phyloP scores from a whole-genome alignment of 164 flowering plant genomes.

The Vitis riparia region DNA sequence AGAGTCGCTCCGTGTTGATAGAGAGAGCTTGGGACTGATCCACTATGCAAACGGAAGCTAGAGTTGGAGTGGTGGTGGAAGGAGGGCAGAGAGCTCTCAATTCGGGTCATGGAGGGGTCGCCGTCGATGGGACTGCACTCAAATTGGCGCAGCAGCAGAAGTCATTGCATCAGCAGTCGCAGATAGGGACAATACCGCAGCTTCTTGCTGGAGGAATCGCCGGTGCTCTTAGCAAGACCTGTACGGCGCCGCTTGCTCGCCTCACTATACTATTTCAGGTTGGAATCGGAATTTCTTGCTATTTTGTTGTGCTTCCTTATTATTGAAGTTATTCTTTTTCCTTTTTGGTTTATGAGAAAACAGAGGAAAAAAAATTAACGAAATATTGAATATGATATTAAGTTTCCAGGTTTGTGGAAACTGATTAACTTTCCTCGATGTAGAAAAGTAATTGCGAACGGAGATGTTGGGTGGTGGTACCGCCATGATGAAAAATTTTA shows the following conservation, averaged over 20 bases:
- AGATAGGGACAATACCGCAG: slow-evolving; percentile 56
- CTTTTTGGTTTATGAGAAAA: too few relatives aligned
- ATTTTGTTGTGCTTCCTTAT: neutral
- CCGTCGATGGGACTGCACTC: slow-evolving; percentile 19
- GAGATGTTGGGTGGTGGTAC: too few relatives aligned
- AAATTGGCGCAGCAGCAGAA: slow-evolving; percentile 14
- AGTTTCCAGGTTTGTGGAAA: too few relatives aligned
- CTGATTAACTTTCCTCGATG: too few relatives aligned
- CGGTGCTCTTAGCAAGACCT: slow-evolving; percentile 52
- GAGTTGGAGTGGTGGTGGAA: slow-evolving; percentile 52
- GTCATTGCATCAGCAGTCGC: slow-evolving; percentile 32
- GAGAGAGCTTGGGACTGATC: neutral
- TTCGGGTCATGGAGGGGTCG: slow-evolving; percentile 17
- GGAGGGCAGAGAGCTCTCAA: slow-evolving; percentile 31
- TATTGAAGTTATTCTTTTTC: neutral
- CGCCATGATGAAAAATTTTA: too few relatives aligned
- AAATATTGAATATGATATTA: too few relatives aligned
- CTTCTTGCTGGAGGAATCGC: slow-evolving; percentile 62
- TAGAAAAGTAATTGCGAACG: too few relatives aligned
- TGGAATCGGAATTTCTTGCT: neutral
- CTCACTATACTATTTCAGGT: slow-evolving; percentile 59
- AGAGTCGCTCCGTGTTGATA: neutral
- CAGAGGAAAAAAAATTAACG: too few relatives aligned
- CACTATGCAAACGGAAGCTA: slow-evolving; percentile 55
- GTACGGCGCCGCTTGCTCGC: slow-evolving; percentile 55